A percentile compares a stretch with the other conserved stretches of the same genome.
Evolutionary conservation across 2,329 filamentous ascomycete species (phyloP).

Genomic region (Rhinocladiella mackenziei): DNA sequence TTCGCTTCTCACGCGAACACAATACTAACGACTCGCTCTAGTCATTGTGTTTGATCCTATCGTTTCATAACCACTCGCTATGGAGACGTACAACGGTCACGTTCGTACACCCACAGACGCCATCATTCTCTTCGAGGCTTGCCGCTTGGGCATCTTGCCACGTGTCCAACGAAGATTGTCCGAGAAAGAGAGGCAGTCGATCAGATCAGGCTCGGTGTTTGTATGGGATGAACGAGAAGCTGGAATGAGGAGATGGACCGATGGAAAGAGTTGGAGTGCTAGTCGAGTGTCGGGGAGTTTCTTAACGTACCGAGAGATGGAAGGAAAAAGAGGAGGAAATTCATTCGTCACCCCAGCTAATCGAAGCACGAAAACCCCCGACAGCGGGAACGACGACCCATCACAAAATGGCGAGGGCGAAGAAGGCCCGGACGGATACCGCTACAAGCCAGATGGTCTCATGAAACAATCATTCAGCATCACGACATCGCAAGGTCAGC

Average conservation of each 20-base stretch:
- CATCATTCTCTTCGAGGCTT: constrained; percentile 98
- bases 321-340: constrained; percentile 85
- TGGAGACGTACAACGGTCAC: constrained; percentile 96
- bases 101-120: constrained; percentile 95
- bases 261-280: constrained; percentile 98
- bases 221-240: constrained; percentile 99
- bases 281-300: constrained; percentile 97
- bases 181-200: constrained; percentile 94
- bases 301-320: constrained; percentile 96
- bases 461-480: constrained; percentile 99
- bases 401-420: constrained; percentile 63
- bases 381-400: constrained; percentile 80
- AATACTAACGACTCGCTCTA: neutral
- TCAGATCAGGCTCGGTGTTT: constrained; percentile 94
- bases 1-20: neutral
- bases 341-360: constrained; percentile 57
- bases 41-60: neutral
- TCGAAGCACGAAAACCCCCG: constrained; percentile 70
- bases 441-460: constrained; percentile 91
- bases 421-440: constrained; percentile 75
- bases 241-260: constrained; percentile 97
- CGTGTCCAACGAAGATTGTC: constrained; percentile 89
- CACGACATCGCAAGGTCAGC: constrained; percentile 82
- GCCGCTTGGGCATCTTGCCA: constrained; percentile 79
- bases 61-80: constrained; percentile 39